These are phyloP conservation scores for Paradendryphiella salina DNA, from an alignment of 2,329 filamentous ascomycete species.

Conservation along the genomic window DNA sequence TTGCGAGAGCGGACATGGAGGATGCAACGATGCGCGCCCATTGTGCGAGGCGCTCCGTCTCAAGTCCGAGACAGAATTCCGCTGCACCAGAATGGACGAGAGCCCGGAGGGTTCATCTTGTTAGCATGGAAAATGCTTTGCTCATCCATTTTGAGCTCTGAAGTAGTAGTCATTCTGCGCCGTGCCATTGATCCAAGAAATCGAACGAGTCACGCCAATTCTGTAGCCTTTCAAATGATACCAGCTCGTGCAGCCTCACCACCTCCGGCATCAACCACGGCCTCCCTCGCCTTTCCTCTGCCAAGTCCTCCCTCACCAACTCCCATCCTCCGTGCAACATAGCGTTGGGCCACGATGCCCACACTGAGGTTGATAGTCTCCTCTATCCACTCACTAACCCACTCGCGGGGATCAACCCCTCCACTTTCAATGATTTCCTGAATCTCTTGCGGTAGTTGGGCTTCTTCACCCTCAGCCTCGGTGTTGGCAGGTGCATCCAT, in stretches of 20 bases:
- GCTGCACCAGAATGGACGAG: not conserved
- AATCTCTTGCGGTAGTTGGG: constrained; percentile 78
- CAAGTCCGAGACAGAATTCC: not conserved
- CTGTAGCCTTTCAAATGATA: constrained; percentile 30
- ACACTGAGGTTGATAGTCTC: constrained; percentile 77
- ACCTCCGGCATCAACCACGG: constrained; percentile 60
- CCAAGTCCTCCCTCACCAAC: constrained; percentile 78
- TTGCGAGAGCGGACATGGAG: not conserved
- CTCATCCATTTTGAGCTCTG: not conserved
- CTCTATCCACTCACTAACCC: constrained; percentile 97
- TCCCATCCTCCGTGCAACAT: constrained; percentile 93
- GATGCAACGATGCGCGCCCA: not conserved
- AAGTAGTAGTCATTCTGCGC: constrained; percentile 1
- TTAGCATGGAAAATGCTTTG: constrained; percentile 4
- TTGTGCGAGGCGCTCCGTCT: not conserved
- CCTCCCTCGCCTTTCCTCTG: constrained; percentile 60
- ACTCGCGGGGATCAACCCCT: constrained; percentile 88
- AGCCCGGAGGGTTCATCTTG: not conserved
- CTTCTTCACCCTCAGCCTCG: constrained; percentile 49
- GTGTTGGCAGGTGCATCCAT: constrained; percentile 64
- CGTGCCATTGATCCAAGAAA: constrained; percentile 3
- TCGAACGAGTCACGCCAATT: not conserved
- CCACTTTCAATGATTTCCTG: constrained; percentile 74
- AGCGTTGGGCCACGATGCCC: constrained; percentile 88
- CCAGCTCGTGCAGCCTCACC: constrained; percentile 64